Base-by-base conservation (phyloP, 1,284 basidiomycete species). In the Neonothopanus nambi region DNA sequence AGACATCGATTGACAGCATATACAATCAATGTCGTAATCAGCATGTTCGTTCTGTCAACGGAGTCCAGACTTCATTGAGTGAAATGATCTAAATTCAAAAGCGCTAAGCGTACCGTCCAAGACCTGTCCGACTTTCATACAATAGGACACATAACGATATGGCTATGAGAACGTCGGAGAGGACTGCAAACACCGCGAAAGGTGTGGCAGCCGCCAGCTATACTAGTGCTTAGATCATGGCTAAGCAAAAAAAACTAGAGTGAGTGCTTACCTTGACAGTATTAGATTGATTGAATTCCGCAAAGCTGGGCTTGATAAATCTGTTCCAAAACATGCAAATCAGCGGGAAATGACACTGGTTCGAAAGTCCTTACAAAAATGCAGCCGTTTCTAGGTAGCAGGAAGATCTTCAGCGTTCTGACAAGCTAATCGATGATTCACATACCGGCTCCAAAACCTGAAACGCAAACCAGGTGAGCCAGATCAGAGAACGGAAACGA, bases 1-100 rank as follows among this genome's bases (percentile, higher is more conserved):
- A 74, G 51, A 51, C 70, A 73, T 5, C 72, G 70, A 54, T 73
- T 73, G 49, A 73, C 69, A 4, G 72, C 68, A 51, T 72, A 74
- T 2, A 74, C 58, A 11, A 73, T 72, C 7, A 73, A 57, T 2
- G 60, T 67, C 8, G 67, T 68, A 20, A 72, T 61, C 4, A 73
- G 48, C 1, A 61, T 62, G 49, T 71, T 67, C 6, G 73, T 73
- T 12, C 71, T 74, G 35, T 12, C 7, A 24, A 33, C 30, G 24
- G 33, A 4, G 2, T 2, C n/a, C n/a, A n/a, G n/a, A n/a, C n/a
- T n/a, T n/a, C n/a, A n/a, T n/a, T n/a, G n/a, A 24, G 26, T 9
- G 24, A n/a, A 52, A 28, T 36, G 13, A 44, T 26, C 42, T 17
- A 12, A n/a, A 18, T 2, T 3, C 5, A 18, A 30, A 18, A 18